phyloP scores from a whole-genome alignment of 441 rosid genomes.

The Isatis lusitanica region DNA sequence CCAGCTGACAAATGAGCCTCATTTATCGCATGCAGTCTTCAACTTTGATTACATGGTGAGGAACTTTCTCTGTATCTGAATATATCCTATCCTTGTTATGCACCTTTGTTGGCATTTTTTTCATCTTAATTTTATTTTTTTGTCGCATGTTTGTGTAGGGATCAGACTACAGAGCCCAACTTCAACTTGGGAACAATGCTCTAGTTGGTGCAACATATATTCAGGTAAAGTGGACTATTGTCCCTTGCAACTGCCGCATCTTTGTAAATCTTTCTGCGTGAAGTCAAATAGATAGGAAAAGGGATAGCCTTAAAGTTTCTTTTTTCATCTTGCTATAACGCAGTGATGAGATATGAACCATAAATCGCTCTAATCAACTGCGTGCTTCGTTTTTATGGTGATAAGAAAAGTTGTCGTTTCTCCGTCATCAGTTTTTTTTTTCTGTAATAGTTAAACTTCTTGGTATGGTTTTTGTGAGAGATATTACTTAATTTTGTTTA shows the following conservation, averaged over 20 bases:
- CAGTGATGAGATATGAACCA: conserved; percentile 8
- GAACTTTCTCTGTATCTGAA: not conserved
- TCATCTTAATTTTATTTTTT: not conserved
- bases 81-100: not conserved
- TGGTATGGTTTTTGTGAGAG: not conserved
- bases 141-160: conserved; percentile 50
- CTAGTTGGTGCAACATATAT: conserved; percentile 89
- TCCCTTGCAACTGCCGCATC: not conserved
- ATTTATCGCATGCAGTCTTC: conserved; percentile 84
- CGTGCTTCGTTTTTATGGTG: conserved; percentile 5
- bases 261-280: not conserved
- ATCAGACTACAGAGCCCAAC: conserved; percentile 72
- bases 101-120: conserved; percentile 9
- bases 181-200: conserved; percentile 83
- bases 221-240: conserved; percentile 54
- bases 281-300: conserved; percentile 4
- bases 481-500: not conserved
- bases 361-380: not conserved
- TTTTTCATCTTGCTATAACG: not conserved
- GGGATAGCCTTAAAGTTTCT: not conserved
- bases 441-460: not conserved
- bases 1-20: conserved; percentile 84
- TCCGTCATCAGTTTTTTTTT: not conserved
- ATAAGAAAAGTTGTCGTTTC: not conserved
- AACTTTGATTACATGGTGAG: conserved; percentile 92